Evolutionary conservation across 2,329 filamentous ascomycete genomes (phyloP), one percentile per base, ranked within the genome.

Genomic region (Aspergillus sp.): DNA sequence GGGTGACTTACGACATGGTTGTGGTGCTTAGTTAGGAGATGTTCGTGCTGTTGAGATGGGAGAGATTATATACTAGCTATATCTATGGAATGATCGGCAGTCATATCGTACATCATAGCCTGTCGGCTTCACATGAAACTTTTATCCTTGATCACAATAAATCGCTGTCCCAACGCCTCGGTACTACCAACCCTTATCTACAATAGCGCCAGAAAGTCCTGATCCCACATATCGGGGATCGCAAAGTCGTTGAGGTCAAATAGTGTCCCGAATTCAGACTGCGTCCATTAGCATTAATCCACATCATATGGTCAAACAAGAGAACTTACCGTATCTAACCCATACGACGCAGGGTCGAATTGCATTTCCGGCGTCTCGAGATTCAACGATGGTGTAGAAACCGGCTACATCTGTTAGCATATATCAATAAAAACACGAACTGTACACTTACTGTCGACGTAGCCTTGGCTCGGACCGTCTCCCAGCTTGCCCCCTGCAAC

Each of bases 241-340:
- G 64, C 66, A 15, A 68, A 64, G 50, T 75, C 70, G 1, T 66
- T 55, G 5, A 65, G 60, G 39, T 74, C 72, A 47, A 74, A 70
- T 58, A 73, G 67, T n/a, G 64, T 71, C 3, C 68, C 70, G 47
- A 74, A 61, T 50, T 73, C 73, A 30, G 73, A 62, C 71, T 74
- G 51, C 3, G 8, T 10, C 11, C 23, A 54, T 71, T 54, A 70
- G 66, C 30, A 55, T 32, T 25, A 8, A 32, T 25, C 17, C 2
- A 4, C 11, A 13, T 0, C 11, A 36, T 13, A 36, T 36, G 64
- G 38, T 66, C 65, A 13, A 62, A 56, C 21, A 68, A 58, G 11
- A 66, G 65, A 5, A 55, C 53, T 32, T n/a, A 47, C 53, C 8
- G 53, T 44, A 21, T 55, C 53, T 25, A 55, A 17, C 13, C 53